A percentile compares a stretch with the other conserved stretches of the same genome.
These are phyloP conservation scores for Ogataea populi-albae DNA, from an alignment of 805 yeast genomes.

Conservation along the genomic window DNA sequence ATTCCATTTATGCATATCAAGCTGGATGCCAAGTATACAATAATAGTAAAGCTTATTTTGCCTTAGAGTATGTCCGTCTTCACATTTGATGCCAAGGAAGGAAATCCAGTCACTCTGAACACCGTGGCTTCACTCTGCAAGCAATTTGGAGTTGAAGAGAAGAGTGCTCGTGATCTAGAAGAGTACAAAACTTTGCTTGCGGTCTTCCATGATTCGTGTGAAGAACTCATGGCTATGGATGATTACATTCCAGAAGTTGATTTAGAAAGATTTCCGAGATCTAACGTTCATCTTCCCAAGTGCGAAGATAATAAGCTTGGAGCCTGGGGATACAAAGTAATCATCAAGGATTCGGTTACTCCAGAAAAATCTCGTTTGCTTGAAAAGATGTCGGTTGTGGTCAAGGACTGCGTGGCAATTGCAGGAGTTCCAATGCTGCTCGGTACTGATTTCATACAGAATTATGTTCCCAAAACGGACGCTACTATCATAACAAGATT, in stretches of 20 bases:
- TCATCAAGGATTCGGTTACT: constrained; percentile 24
- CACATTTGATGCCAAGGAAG: constrained; percentile 19
- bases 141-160: constrained; percentile 18
- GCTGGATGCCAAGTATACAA: neutral
- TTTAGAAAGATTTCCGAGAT: constrained; percentile 32
- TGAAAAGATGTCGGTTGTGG: constrained; percentile 28
- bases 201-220: constrained; percentile 28
- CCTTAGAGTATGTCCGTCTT: constrained; percentile 32
- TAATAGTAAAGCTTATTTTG: no score
- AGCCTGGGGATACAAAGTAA: constrained; percentile 32
- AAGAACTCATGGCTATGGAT: constrained; percentile 24
- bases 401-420: constrained; percentile 35
- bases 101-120: constrained; percentile 27
- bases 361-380: constrained; percentile 16
- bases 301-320: constrained; percentile 25
- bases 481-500: constrained; percentile 36
- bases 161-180: constrained; percentile 14
- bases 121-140: constrained; percentile 13
- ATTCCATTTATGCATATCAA: neutral
- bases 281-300: constrained; percentile 23
- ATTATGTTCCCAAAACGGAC: constrained; percentile 33
- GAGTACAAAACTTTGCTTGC: constrained; percentile 24
- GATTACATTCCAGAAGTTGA: constrained; percentile 32
- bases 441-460: constrained; percentile 32
- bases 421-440: constrained; percentile 35